phyloP scores from a whole-genome alignment of 352 stramenopile genomes.

The Phytophthora citrophthora region DNA sequence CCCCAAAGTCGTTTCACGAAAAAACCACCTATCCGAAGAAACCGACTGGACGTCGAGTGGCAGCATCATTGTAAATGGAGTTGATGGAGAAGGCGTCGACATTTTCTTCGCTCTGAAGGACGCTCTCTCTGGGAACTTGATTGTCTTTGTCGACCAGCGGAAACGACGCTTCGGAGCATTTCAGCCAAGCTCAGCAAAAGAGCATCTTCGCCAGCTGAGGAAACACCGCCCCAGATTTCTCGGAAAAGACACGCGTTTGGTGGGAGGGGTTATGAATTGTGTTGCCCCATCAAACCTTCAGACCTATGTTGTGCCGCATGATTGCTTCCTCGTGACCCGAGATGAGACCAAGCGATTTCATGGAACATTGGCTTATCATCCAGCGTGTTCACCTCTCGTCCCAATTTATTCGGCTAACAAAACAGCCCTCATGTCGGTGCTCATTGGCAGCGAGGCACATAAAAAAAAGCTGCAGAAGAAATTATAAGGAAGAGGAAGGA shows the following conservation, averaged over 20 bases:
- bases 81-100: slow-evolving; percentile 29
- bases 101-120: slow-evolving; percentile 42
- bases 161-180: background rate
- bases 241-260: no score
- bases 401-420: slow-evolving; percentile 30
- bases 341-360: slow-evolving; percentile 30
- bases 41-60: slow-evolving; percentile 25
- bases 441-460: no score
- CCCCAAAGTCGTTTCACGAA: background rate
- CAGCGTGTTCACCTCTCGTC: slow-evolving; percentile 36
- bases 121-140: slow-evolving; percentile 1
- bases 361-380: slow-evolving; percentile 40
- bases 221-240: no score
- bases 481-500: no score
- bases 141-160: no score
- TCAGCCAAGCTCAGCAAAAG: slow-evolving; percentile 6
- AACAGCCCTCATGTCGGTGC: no score
- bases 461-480: no score
- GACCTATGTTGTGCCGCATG: slow-evolving; percentile 8
- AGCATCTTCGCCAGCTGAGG: slow-evolving; percentile 3
- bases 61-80: slow-evolving; percentile 37
- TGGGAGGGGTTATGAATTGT: no score
- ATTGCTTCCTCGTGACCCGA: background rate
- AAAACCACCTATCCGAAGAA: background rate
- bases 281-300: no score